Evolutionary conservation across 2,329 filamentous ascomycete species (phyloP).

Genomic region (Nemania bipapillata): DNA sequence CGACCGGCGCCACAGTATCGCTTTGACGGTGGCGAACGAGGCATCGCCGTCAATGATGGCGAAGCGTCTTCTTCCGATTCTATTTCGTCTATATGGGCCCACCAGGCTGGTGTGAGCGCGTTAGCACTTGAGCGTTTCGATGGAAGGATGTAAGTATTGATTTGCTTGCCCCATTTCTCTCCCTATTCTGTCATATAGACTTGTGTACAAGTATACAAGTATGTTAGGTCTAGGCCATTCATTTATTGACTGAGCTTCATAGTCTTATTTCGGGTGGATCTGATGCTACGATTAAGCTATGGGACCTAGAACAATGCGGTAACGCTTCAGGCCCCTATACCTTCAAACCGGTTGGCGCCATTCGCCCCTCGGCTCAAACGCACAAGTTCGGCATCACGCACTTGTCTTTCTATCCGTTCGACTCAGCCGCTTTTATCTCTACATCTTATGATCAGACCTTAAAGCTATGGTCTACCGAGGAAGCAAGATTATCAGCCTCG

Average conservation of each 20-base stretch:
- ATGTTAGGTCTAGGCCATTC: too few relatives aligned
- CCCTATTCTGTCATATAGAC: neutral
- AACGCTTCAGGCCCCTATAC: constrained; percentile 59
- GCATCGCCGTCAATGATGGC: constrained; percentile 47
- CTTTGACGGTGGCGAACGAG: constrained; percentile 72
- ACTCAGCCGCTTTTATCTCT: constrained; percentile 78
- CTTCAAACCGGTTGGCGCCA: constrained; percentile 65
- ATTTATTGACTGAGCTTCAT: constrained; percentile 5
- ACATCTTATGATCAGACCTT: constrained; percentile 81
- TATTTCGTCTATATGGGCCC: constrained; percentile 67
- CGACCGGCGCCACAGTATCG: constrained; percentile 72
- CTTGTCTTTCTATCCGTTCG: constrained; percentile 81
- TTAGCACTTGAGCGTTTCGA: constrained; percentile 85
- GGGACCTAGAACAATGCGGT: constrained; percentile 78
- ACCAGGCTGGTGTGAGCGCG: constrained; percentile 81
- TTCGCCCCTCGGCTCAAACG: constrained; percentile 58
- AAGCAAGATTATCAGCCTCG: constrained; percentile 68
- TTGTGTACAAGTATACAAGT: neutral
- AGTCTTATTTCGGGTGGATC: constrained; percentile 86
- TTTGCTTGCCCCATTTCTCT: neutral
- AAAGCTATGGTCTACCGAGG: constrained; percentile 77
- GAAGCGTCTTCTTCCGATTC: constrained; percentile 47
- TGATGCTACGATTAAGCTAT: constrained; percentile 84
- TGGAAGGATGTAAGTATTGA: constrained; percentile 71
- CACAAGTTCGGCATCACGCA: constrained; percentile 80